These are phyloP conservation scores for Exophiala phaeomuriformis DNA, from an alignment of 2,329 filamentous ascomycete species.

Conservation along the genomic window DNA sequence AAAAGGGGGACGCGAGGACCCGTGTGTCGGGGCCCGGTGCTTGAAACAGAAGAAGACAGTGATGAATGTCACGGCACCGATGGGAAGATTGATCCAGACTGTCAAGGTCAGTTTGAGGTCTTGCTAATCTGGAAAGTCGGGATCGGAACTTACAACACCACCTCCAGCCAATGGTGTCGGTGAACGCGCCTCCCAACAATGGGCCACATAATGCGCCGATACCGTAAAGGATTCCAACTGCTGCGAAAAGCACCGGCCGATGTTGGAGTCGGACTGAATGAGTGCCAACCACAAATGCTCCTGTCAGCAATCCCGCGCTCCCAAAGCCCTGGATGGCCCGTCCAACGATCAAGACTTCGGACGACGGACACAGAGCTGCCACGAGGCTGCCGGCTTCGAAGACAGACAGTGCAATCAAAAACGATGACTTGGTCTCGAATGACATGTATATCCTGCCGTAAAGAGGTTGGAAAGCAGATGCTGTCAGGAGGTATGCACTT, in stretches of 20 bases:
- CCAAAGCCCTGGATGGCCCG: slow-evolving; percentile 32
- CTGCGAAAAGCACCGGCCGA: slow-evolving; percentile 32
- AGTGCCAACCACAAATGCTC: slow-evolving; percentile 39
- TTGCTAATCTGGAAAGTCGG: not conserved
- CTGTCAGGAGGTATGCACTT: slow-evolving; percentile 23
- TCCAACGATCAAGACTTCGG: slow-evolving; percentile 29
- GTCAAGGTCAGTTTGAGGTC: not conserved
- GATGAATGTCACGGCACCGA: slow-evolving; percentile 34
- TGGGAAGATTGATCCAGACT: slow-evolving; percentile 35
- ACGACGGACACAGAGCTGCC: slow-evolving; percentile 27
- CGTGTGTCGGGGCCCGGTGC: not conserved
- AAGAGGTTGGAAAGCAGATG: slow-evolving; percentile 20
- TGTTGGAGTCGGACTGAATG: slow-evolving; percentile 31
- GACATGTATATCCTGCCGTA: slow-evolving; percentile 21
- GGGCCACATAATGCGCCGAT: slow-evolving; percentile 31
- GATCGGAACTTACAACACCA: slow-evolving; percentile 25
- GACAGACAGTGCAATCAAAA: slow-evolving; percentile 28
- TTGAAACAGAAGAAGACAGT: slow-evolving; percentile 15
- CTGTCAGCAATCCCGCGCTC: slow-evolving; percentile 32
- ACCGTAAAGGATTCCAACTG: slow-evolving; percentile 28
- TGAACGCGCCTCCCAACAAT: slow-evolving; percentile 34
- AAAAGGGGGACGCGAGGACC: not conserved
- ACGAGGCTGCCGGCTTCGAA: slow-evolving; percentile 32
- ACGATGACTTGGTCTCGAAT: slow-evolving; percentile 24
- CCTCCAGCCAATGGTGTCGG: slow-evolving; percentile 27